Conservation (phyloP, 2,329 filamentous ascomycete species). For the Botrytis tulipae region DNA sequence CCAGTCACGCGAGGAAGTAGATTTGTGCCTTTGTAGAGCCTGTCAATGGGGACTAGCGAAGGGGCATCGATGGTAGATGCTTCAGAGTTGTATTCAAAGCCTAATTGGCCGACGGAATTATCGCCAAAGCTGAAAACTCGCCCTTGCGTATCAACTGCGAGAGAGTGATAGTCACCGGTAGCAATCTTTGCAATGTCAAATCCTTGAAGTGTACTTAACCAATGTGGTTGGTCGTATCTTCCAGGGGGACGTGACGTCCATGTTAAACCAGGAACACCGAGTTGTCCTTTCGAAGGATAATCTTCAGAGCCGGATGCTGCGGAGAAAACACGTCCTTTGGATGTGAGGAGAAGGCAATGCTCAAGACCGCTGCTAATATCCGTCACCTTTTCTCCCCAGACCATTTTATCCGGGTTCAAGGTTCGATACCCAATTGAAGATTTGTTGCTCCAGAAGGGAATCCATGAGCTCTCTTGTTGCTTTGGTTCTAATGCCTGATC, state of each 20-base stretch:
- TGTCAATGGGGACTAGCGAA: constrained; percentile 65
- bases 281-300: constrained; percentile 80
- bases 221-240: constrained; percentile 78
- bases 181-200: constrained; percentile 74
- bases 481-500: constrained; percentile 69
- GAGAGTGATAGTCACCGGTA: constrained; percentile 81
- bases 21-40: constrained; percentile 67
- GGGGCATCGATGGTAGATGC: constrained; percentile 66
- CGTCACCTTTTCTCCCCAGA: constrained; percentile 69
- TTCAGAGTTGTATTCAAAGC: constrained; percentile 67
- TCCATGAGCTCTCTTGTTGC: constrained; percentile 61
- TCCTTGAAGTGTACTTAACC: constrained; percentile 68
- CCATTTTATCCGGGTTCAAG: constrained; percentile 63
- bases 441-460: constrained; percentile 66
- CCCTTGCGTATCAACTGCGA: constrained; percentile 73
- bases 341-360: constrained; percentile 83
- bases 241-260: constrained; percentile 77
- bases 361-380: constrained; percentile 78
- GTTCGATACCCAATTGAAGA: constrained; percentile 68
- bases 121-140: constrained; percentile 86
- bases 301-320: constrained; percentile 76
- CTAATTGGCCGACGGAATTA: constrained; percentile 87
- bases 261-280: constrained; percentile 79
- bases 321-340: constrained; percentile 80
- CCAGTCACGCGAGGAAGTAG: constrained; percentile 67